phyloP scores from a whole-genome alignment of 2,329 filamentous ascomycete genomes.

The Nemania abortiva region DNA sequence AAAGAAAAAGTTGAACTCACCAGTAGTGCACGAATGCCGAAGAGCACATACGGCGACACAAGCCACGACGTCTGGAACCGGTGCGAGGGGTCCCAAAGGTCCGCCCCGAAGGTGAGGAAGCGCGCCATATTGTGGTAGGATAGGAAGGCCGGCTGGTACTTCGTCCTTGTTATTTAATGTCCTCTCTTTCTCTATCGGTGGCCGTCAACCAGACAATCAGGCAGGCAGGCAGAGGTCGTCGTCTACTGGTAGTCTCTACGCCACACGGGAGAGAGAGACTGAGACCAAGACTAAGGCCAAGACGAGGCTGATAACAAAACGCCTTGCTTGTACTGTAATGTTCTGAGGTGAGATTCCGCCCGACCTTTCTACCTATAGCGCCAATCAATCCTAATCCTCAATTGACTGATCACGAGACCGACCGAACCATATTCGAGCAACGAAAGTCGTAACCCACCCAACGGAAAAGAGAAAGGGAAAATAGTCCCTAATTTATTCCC shows the following conservation, averaged over 20 bases:
- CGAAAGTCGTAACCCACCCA: too few relatives aligned
- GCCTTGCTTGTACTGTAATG: background rate
- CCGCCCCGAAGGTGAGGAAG: conserved; percentile 44
- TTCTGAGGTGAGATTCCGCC: background rate
- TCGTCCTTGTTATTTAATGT: too few relatives aligned
- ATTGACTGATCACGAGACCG: background rate
- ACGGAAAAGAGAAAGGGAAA: too few relatives aligned
- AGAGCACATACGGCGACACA: conserved; percentile 73
- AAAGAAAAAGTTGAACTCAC: conserved; percentile 54
- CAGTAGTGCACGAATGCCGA: conserved; percentile 66
- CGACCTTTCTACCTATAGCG: background rate
- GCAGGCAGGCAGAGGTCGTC: background rate
- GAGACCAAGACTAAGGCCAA: background rate
- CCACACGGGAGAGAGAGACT: background rate
- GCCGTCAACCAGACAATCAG: background rate
- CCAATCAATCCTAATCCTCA: background rate
- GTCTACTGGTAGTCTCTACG: background rate
- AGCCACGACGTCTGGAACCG: conserved; percentile 87
- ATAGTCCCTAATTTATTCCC: too few relatives aligned
- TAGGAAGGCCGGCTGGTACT: too few relatives aligned
- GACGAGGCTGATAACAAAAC: background rate
- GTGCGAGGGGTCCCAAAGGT: conserved; percentile 66
- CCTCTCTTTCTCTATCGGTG: background rate
- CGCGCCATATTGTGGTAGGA: conserved; percentile 20
- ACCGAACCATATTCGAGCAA: too few relatives aligned